phyloP scores from a whole-genome alignment of 305 asterid genomes.

The Caryopteris hybrid region DNA sequence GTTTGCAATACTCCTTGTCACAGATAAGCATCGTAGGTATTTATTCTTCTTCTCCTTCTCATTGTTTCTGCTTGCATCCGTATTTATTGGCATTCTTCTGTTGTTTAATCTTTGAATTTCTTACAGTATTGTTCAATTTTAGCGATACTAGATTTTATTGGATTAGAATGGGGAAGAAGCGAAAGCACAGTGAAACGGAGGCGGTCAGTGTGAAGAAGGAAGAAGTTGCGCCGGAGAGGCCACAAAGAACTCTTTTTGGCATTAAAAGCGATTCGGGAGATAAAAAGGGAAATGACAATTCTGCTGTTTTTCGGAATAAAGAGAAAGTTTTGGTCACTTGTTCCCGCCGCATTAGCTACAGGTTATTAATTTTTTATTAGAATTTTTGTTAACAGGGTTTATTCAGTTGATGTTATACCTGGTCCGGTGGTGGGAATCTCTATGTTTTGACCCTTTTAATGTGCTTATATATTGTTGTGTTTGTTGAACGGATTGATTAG shows the following conservation, averaged over 20 bases:
- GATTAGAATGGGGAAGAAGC: constrained; percentile 72
- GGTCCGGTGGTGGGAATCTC: neutral
- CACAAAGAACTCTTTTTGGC: constrained; percentile 79
- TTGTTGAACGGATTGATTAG: constrained; percentile 31
- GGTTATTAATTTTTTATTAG: constrained; percentile 29
- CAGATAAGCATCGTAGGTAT: too few species aligned
- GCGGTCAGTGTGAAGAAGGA: constrained; percentile 37
- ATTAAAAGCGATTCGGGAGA: constrained; percentile 41
- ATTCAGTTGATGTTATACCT: neutral
- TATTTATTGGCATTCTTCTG: neutral
- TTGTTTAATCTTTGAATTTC: neutral
- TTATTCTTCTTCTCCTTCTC: too few species aligned
- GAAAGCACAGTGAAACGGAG: constrained; percentile 58
- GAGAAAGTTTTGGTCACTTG: constrained; percentile 88
- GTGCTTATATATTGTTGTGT: neutral
- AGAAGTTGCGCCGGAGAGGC: constrained; percentile 63
- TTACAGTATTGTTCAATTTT: neutral
- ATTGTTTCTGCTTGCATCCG: too few species aligned
- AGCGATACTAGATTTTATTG: neutral
- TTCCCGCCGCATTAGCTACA: constrained; percentile 81
- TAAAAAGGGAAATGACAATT: constrained; percentile 18
- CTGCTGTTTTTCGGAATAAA: constrained; percentile 52
- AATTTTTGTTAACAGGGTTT: neutral
- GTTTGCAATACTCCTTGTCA: too few species aligned
- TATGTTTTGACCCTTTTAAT: neutral